A percentile compares a stretch with the other conserved stretches of the same genome.
Conservation (phyloP, 2,329 filamentous ascomycete genomes). For the Samsoniella hepiali region DNA sequence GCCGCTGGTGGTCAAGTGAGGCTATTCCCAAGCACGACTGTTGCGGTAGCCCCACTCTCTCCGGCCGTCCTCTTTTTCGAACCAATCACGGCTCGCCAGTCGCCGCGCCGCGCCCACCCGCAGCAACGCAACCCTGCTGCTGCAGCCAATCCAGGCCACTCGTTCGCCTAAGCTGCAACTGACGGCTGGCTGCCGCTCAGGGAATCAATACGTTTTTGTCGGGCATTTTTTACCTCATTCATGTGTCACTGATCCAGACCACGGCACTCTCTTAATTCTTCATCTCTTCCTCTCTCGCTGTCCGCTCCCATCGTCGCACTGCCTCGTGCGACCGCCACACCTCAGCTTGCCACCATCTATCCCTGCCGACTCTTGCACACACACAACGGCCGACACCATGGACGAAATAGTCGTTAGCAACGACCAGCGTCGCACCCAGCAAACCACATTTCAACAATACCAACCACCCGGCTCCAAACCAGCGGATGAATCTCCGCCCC, state of each 20-base stretch:
- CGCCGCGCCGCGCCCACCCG: slow-evolving; percentile 10
- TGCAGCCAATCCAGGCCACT: slow-evolving; percentile 2
- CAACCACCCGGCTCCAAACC: slow-evolving; percentile 27
- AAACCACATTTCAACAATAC: slow-evolving; percentile 29
- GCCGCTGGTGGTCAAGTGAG: slow-evolving; percentile 31
- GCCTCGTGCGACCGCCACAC: slow-evolving; percentile 12
- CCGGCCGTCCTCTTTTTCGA: slow-evolving; percentile 17
- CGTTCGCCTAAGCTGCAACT: background rate
- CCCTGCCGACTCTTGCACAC: slow-evolving; percentile 4
- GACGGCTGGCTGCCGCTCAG: background rate
- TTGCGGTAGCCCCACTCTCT: slow-evolving; percentile 21
- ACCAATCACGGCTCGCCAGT: slow-evolving; percentile 23
- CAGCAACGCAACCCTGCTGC: slow-evolving; percentile 9
- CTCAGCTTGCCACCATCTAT: slow-evolving; percentile 21
- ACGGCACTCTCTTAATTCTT: background rate
- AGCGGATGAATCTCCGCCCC: slow-evolving; percentile 30
- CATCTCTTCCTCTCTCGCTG: background rate
- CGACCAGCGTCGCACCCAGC: slow-evolving; percentile 31
- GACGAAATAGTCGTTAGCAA: slow-evolving; percentile 50
- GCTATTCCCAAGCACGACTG: slow-evolving; percentile 37
- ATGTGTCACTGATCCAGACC: slow-evolving; percentile 7
- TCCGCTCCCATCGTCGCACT: background rate
- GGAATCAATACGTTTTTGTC: background rate
- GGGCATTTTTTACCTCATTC: background rate
- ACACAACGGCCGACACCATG: slow-evolving; percentile 36